Conservation (phyloP, 2,329 filamentous ascomycete genomes). For the Massarina eburnea region DNA sequence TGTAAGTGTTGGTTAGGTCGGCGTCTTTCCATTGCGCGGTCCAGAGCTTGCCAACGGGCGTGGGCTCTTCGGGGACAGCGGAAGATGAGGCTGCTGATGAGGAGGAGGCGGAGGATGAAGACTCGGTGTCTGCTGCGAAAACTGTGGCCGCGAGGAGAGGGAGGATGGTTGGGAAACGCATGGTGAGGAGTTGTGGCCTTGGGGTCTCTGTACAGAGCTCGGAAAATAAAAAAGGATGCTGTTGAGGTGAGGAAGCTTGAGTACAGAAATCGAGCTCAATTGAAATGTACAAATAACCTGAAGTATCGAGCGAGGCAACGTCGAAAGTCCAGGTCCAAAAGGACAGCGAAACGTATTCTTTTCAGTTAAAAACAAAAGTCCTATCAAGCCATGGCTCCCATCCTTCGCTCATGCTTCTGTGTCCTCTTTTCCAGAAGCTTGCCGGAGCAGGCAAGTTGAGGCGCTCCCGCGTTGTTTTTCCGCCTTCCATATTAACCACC, state of each 20-base stretch:
- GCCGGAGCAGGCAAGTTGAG: constrained; percentile 3
- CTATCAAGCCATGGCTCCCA: not conserved
- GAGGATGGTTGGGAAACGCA: constrained; percentile 27
- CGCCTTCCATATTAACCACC: constrained; percentile 23
- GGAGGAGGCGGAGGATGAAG: constrained; percentile 12
- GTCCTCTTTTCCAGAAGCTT: constrained; percentile 19
- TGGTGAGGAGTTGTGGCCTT: constrained; percentile 8
- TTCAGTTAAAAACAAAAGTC: not conserved
- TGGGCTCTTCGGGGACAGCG: constrained; percentile 21
- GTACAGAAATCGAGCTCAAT: no score
- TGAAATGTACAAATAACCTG: no score
- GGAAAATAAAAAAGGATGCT: no score
- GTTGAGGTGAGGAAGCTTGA: no score
- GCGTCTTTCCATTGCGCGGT: constrained; percentile 28
- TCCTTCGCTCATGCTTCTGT: constrained; percentile 11
- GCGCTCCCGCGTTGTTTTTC: constrained; percentile 18
- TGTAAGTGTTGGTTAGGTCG: constrained; percentile 16
- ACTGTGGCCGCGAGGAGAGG: constrained; percentile 22
- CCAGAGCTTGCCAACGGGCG: constrained; percentile 34
- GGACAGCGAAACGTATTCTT: no score
- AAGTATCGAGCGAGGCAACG: no score
- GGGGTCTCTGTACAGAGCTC: not conserved
- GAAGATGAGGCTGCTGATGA: constrained; percentile 12
- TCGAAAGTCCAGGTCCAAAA: no score
- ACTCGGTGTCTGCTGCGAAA: constrained; percentile 15